A percentile compares a stretch with the other conserved stretches of the same genome.
phyloP scores from a whole-genome alignment of 169 alveolate species.

The Cryptosporidium muris region DNA sequence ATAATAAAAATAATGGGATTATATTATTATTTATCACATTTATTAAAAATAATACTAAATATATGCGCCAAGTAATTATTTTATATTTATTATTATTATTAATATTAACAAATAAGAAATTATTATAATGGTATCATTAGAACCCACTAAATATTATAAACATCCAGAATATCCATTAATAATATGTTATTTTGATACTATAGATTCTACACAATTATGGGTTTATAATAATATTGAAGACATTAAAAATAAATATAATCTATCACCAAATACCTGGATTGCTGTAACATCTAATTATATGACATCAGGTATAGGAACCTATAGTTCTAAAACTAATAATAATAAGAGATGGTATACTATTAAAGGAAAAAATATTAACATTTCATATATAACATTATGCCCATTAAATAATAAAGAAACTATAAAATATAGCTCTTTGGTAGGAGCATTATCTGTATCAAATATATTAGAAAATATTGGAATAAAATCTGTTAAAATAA shows the following conservation, averaged over 20 bases:
- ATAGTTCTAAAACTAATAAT: not conserved
- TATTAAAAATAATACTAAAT: not conserved
- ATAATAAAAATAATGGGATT: too few relatives aligned
- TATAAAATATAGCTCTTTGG: constrained; percentile 1
- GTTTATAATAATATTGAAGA: constrained; percentile 48
- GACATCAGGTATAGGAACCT: constrained; percentile 68
- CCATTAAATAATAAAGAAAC: not conserved
- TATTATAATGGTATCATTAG: not conserved
- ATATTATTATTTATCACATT: not conserved
- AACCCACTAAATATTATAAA: constrained; percentile 10
- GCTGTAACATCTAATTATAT: constrained; percentile 33
- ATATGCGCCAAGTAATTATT: not conserved
- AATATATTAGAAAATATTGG: constrained; percentile 35
- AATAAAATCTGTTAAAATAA: constrained; percentile 12
- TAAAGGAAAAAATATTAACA: constrained; percentile 30
- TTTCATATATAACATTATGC: constrained; percentile 22
- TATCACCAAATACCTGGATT: constrained; percentile 41
- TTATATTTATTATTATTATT: too few relatives aligned
- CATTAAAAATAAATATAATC: not conserved
- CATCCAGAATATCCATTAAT: constrained; percentile 23
- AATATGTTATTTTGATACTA: constrained; percentile 13
- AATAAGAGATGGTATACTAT: constrained; percentile 17
- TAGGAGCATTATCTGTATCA: constrained; percentile 25
- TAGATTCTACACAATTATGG: constrained; percentile 63
- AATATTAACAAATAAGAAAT: too few relatives aligned